Base-by-base conservation (phyloP, 1,284 basidiomycete species). In the Marasmius fiardii region DNA sequence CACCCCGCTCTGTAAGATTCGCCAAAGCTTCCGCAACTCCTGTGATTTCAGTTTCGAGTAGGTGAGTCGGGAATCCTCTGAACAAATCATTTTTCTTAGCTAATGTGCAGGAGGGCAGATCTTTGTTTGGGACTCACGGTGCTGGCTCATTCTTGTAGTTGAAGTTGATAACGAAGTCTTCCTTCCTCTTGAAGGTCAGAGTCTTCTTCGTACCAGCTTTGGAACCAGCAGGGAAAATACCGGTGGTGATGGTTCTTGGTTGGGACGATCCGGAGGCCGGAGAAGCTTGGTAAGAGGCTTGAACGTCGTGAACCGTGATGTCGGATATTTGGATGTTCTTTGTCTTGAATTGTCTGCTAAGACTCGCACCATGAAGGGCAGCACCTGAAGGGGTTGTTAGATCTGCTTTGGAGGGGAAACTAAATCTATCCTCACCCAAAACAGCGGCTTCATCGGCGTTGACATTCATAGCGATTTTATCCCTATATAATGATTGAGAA, bases 381-480 rank as follows among this genome's bases (percentile, higher is more conserved):
- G 96, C 95, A 48, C 85, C 81, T 77, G 61, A n/a, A n/a, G 53
- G 35, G 41, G n/a, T 57, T 12, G 24, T 31, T 33, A 31, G 16
- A 62, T 35, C 16, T 26, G 8, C 12, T n/a, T 3, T 26, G n/a
- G 8, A 53, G 47, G 26, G 10, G 31, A 28, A 28, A 51, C 26
- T 21, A 61, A 52, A 18, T 20, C 37, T 34, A 43, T 28, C 16
- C 60, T 44, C 68, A 74, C 92, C 95, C 52, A 99, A 84, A 14
- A 98, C 96, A 11, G 92, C 91, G 0, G 95, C 93, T 77, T 99
- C 96, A 69, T 99, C 97, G 0, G 96, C 90, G 68, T 99, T 99
- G 54, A 99, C 93, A 64, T 98, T 98, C 65, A 90, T 81, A 6
- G 94, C 92, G 60, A 97, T 90, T 68, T 90, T 91, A 55, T 85